These are phyloP conservation scores for Dioscorea dumetorum DNA, from an alignment of 106 monocot species.

Conservation along the genomic window DNA sequence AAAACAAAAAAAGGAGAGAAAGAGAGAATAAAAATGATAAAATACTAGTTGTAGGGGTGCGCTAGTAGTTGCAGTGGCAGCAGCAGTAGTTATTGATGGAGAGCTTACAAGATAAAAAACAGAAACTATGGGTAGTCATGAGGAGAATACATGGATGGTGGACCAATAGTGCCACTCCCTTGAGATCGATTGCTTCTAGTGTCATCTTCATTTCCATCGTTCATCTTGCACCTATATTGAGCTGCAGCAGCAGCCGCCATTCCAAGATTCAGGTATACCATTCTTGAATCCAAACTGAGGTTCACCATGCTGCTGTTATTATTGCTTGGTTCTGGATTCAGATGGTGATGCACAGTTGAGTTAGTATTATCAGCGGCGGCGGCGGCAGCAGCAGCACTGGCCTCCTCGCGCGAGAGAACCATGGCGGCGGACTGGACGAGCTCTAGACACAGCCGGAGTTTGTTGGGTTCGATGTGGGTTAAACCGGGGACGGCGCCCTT, in stretches of 20 bases:
- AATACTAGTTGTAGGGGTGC: no score
- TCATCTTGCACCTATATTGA: conserved; percentile 38
- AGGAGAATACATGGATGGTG: conserved; percentile 43
- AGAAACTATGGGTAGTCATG: conserved; percentile 46
- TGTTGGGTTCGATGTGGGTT: conserved; percentile 88
- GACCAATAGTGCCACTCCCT: conserved; percentile 30
- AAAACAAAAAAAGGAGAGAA: neutral
- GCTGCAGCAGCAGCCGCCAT: conserved; percentile 39
- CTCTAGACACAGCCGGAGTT: conserved; percentile 85
- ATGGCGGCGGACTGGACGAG: conserved; percentile 86
- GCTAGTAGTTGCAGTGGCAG: neutral
- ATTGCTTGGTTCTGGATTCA: conserved; percentile 22
- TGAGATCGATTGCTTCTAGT: conserved; percentile 26
- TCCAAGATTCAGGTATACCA: conserved; percentile 80
- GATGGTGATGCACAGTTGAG: conserved; percentile 21
- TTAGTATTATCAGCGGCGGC: conserved; percentile 11
- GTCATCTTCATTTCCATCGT: conserved; percentile 34
- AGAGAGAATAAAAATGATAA: neutral
- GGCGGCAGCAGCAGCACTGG: neutral
- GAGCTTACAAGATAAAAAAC: conserved; percentile 20
- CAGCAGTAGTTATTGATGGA: neutral
- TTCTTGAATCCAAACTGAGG: conserved; percentile 67
- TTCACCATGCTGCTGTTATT: conserved; percentile 39
- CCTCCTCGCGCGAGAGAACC: conserved; percentile 71
- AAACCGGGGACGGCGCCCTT: conserved; percentile 82